Conservation (phyloP, 129 eudicot genomes). For the Silybum marianum region DNA sequence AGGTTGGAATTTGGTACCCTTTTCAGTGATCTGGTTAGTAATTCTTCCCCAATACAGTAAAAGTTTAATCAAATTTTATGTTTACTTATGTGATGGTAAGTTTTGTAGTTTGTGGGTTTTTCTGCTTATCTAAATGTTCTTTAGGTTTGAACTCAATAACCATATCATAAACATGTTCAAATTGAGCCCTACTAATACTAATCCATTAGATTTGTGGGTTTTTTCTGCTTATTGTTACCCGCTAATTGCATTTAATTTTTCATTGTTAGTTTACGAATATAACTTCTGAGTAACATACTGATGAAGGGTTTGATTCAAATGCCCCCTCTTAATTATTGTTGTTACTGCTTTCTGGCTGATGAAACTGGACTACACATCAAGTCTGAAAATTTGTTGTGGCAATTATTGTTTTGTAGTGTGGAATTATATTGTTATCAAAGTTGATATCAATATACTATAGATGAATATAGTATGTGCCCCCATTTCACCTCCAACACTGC, state of each 20-base stretch:
- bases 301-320: not conserved
- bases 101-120: not conserved
- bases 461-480: not conserved
- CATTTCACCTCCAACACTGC: not conserved
- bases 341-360: too few species aligned
- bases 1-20: conserved; percentile 16
- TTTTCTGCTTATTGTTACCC: conserved; percentile 10
- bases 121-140: not conserved
- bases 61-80: not conserved
- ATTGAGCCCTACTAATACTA: not conserved
- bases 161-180: not conserved
- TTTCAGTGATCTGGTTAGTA: conserved; percentile 15
- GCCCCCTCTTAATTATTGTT: too few species aligned
- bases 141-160: not conserved
- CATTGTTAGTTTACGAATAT: not conserved
- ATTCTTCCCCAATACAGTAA: not conserved
- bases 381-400: not conserved
- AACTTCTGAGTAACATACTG: not conserved
- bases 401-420: too few species aligned
- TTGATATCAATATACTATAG: too few species aligned
- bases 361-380: too few species aligned
- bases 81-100: not conserved
- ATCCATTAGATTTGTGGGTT: not conserved
- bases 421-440: not conserved
- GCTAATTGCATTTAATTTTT: not conserved